These are phyloP conservation scores for Tolypocladium tropicale DNA, from an alignment of 2,329 filamentous ascomycete species.

Conservation along the genomic window DNA sequence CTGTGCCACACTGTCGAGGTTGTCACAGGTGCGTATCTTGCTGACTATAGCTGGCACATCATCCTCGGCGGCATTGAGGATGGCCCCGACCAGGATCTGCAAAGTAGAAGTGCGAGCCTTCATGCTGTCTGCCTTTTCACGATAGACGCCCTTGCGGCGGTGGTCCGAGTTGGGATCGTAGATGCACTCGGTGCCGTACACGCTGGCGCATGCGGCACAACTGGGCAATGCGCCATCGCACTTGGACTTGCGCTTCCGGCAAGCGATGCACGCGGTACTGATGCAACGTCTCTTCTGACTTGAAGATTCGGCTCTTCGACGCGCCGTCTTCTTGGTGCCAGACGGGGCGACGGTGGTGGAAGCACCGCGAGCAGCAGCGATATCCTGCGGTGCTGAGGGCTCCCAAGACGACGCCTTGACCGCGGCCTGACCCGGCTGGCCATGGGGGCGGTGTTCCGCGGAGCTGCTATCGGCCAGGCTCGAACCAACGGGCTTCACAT, in stretches of 20 bases:
- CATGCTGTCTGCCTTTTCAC: constrained; percentile 80
- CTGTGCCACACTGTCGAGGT: constrained; percentile 45
- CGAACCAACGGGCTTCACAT: background rate
- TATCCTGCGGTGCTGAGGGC: background rate
- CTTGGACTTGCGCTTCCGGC: constrained; percentile 70
- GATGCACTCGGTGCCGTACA: constrained; percentile 82
- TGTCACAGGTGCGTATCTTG: constrained; percentile 79
- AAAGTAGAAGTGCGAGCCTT: constrained; percentile 82
- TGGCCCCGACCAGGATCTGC: constrained; percentile 85
- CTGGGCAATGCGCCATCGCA: constrained; percentile 87
- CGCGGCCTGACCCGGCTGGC: background rate
- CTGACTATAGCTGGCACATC: constrained; percentile 73
- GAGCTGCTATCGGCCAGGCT: constrained; percentile 1
- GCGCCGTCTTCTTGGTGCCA: constrained; percentile 36
- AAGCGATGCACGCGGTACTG: constrained; percentile 76
- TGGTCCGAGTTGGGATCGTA: constrained; percentile 97
- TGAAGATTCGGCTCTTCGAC: constrained; percentile 36
- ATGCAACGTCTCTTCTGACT: constrained; percentile 64
- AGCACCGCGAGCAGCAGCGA: background rate
- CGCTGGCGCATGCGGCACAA: constrained; percentile 91
- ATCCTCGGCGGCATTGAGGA: constrained; percentile 83
- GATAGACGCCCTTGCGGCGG: constrained; percentile 91
- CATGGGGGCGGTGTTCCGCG: background rate
- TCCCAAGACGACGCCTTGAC: background rate
- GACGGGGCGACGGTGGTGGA: constrained; percentile 6